Evolutionary conservation across 2,329 filamentous ascomycete species (phyloP), one percentile per base, ranked within the genome.

Genomic region (Pseudocercospora vitis): DNA sequence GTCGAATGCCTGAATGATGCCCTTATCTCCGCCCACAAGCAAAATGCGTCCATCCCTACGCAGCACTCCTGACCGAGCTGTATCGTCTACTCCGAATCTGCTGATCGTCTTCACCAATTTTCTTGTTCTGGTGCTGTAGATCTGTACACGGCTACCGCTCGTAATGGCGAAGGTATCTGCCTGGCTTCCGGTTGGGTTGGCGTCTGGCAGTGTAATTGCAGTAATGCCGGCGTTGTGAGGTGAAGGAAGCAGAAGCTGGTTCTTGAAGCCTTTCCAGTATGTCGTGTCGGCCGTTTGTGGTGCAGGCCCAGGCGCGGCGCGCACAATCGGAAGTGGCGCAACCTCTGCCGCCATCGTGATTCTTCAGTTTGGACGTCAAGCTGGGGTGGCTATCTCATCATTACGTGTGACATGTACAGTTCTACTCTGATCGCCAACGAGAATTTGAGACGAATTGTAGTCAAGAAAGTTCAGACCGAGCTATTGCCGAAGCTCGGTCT

Each of bases 181-280:
- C 45, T 65, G 65, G 21, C 71, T 55, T 14, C 63, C 64, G 21
- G 68, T 67, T 24, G 70, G 63, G 21, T 72, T 71, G 39, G 65
- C 59, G 48, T 69, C 69, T 66, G 66, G 73, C 58, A 71, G 66
- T 70, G 72, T 75, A 71, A 99, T 95, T 72, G 95, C 86, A 28
- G 91, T 96, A 66, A 99, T 84, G 40, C 90, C 88, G 70, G 88
- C 91, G 69, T 89, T 89, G 60, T 94, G 90, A 60, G 91, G 91
- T 59, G 92, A 95, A 40, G 94, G 89, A 58, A 97, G 85, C 57
- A 92, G 85, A 53, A 95, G 84, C 62, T 91, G 89, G 63, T 91
- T 94, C 75, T 89, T 91, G 78, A 99, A 99, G 9, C 88, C 87
- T 69, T 87, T 88, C 95, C 95, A 99, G 79, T 97, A 97, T 62